Evolutionary conservation across 2,329 filamentous ascomycete species (phyloP).

Genomic region (Seiridium unicorne): DNA sequence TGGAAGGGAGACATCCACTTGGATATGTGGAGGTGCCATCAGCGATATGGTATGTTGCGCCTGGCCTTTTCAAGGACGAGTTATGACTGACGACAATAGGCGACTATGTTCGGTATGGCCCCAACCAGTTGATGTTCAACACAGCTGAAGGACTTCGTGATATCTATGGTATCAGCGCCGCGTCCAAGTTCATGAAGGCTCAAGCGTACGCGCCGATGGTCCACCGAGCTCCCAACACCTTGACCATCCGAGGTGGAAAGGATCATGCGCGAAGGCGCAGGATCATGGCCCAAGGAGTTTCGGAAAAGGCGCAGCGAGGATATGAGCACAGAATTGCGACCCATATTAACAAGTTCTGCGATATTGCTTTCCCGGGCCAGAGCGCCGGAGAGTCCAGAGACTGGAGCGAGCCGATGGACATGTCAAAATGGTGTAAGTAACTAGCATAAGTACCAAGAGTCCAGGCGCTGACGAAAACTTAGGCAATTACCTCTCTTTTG

Average conservation of each 20-base stretch:
- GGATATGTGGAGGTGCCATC: slow-evolving; percentile 47
- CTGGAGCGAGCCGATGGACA: slow-evolving; percentile 7
- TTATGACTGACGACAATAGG: neutral
- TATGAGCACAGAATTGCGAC: slow-evolving; percentile 8
- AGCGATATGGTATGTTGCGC: slow-evolving; percentile 37
- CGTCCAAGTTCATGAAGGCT: slow-evolving; percentile 8
- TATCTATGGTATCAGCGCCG: slow-evolving; percentile 4
- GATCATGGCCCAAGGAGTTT: slow-evolving; percentile 11
- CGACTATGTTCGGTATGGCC: slow-evolving; percentile 11
- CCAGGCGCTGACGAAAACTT: neutral
- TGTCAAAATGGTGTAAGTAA: slow-evolving; percentile 11
- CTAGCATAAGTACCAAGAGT: too few species aligned
- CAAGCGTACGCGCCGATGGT: slow-evolving; percentile 4
- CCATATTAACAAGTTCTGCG: slow-evolving; percentile 11
- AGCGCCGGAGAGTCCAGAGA: neutral
- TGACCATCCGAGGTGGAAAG: slow-evolving; percentile 9
- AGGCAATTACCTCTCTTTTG: slow-evolving; percentile 12
- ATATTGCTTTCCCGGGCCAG: neutral
- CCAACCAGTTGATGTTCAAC: slow-evolving; percentile 10
- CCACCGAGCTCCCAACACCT: slow-evolving; percentile 8
- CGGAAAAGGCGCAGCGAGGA: neutral
- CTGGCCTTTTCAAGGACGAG: slow-evolving; percentile 14
- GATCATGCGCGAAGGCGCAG: slow-evolving; percentile 7
- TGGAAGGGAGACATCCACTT: slow-evolving; percentile 52
- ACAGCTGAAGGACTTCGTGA: slow-evolving; percentile 9